phyloP scores from a whole-genome alignment of 2,329 filamentous ascomycete genomes.

The Daldinia sp. region DNA sequence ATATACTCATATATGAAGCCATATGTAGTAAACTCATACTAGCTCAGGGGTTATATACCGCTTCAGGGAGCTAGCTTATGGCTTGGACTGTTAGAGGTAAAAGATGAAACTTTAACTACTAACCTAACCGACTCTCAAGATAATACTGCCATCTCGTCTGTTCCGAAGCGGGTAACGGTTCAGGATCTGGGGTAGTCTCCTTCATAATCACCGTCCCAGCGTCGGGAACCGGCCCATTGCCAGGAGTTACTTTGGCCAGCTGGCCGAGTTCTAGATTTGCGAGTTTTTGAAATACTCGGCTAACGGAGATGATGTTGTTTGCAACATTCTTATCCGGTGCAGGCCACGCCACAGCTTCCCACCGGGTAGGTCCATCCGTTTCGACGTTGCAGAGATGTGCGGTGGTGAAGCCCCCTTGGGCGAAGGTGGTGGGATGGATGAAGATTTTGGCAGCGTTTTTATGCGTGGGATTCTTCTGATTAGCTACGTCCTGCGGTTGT shows the following conservation, averaged over 20 bases:
- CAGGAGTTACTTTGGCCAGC: constrained; percentile 69
- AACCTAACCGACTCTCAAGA: constrained; percentile 49
- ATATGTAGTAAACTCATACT: background rate
- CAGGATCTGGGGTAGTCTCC: constrained; percentile 63
- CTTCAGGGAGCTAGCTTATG: background rate
- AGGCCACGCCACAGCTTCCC: constrained; percentile 64
- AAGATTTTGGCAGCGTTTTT: constrained; percentile 53
- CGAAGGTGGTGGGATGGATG: constrained; percentile 49
- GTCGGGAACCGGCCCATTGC: constrained; percentile 64
- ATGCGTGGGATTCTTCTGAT: constrained; percentile 50
- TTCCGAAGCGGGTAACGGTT: constrained; percentile 48
- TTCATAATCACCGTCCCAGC: constrained; percentile 70
- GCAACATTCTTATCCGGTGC: constrained; percentile 71
- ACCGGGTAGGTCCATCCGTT: constrained; percentile 46
- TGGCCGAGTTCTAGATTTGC: constrained; percentile 80
- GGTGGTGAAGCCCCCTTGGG: constrained; percentile 48
- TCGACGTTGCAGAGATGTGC: constrained; percentile 57
- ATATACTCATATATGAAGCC: background rate
- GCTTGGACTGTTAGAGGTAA: background rate
- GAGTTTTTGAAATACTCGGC: constrained; percentile 77
- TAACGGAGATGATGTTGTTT: constrained; percentile 77
- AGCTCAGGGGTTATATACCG: background rate
- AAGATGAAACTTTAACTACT: constrained; percentile 10
- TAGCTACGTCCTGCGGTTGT: constrained; percentile 49
- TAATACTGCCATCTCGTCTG: constrained; percentile 50